Base-by-base conservation (phyloP, 2,329 filamentous ascomycete genomes). In the Xylaria sp. region DNA sequence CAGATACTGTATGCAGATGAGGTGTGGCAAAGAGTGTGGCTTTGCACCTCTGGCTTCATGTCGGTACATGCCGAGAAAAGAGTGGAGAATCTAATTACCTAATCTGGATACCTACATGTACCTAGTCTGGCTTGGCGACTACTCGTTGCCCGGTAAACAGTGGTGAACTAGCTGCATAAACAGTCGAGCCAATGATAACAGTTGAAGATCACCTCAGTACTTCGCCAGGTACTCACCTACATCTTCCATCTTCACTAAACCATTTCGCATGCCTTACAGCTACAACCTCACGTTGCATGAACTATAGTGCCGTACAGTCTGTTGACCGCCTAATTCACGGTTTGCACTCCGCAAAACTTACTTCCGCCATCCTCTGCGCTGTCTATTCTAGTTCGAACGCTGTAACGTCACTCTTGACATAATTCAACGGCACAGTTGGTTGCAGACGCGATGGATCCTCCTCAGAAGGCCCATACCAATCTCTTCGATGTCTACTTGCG, bases 401-500 rank as follows among this genome's bases (percentile, higher is more conserved):
- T 5, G 14, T 9, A 47, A 19, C 17, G 42, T 19, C 42, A 14
- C 42, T 47, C 42, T n/a, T 19, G 17, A 47, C 39, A 17, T 47
- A 34, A 48, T 56, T 58, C 34, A n/a, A 30, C 24, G 32, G 30
- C 48, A 30, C 47, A 55, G 36, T 48, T 57, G 67, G 48, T 54
- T 21, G 34, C 34, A 55, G 39, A 66, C n/a, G 71, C 60, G 45
- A 84, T 84, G 82, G 82, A 84, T 67, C 72, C 78, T 73, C 65
- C 78, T 64, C 76, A 81, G 65, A 87, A 84, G 75, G 76, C 82
- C 3, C 78, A 84, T 62, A 76, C 82, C 14, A 88, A 87, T 69
- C 88, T 98, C 45, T 98, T 98, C 79, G 91, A 98, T 81, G 95
- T 98, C 65, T 98, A 93, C 78, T 86, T 98, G 48, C 92, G 95